Evolutionary conservation across 202 grass and related monocot genomes (phyloP), one percentile per base, ranked within the genome.

Genomic region (Schoenoplectus triqueter): DNA sequence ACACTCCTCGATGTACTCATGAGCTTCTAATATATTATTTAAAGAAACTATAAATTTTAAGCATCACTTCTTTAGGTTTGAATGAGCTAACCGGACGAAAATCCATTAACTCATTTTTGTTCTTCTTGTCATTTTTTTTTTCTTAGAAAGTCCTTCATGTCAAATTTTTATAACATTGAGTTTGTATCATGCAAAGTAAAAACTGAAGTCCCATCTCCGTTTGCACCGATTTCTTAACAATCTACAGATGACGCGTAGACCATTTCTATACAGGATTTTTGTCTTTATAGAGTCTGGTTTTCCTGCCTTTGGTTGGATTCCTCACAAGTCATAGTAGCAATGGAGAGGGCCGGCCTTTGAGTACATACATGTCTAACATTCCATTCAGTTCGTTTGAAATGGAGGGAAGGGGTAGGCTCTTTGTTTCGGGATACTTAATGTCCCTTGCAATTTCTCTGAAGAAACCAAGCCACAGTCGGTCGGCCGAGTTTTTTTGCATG

Each of bases 381-480:
- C 14, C 51, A 2, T 8, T 10, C 51, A 49, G 8, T 55, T 11
- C 56, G 56, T n/a, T 59, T 59, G 13, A 62, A 74, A 74, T 52
- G 71, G 71, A 74, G 47, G 9, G 71, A 47, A 74, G 47, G 9
- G 3, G 2, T 21, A 74, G 19, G n/a, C 7, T 74, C 17, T 54
- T 5, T 74, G 9, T 48, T 74, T 14, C 71, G 22, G 18, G 2
- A 45, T 45, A 73, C 15, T 73, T 73, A 1, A 31, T 31, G 31
- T 74, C 71, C 19, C 1, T 47, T 1, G 52, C 52, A 78, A 17
- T 78, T 59, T 78, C 74, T 41, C 1, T 9, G 22, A 78, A 78
- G 74, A 17, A 78, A 44, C 74, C 52, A 59, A 52, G 10, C 73
- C 73, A 2, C 2, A 57, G 10, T 77, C 51, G 73, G 73, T 77